Percentiles rank a stretch among this genome's conserved stretches.
Conservation (phyloP, 192 early-diverging fungal species). For the Rhizophagus clarus region DNA sequence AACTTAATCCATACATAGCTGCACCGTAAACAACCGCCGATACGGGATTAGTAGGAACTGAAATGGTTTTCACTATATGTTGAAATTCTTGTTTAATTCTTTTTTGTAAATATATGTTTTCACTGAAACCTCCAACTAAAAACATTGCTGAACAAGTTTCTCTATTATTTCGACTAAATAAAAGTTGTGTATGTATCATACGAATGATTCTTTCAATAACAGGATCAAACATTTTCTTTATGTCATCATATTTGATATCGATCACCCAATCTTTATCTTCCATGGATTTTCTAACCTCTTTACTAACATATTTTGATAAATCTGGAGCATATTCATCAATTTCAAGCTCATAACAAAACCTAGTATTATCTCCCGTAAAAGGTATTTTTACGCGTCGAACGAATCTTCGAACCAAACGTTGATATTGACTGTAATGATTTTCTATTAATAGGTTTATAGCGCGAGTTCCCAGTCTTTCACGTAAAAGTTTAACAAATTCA, state of each 20-base stretch:
- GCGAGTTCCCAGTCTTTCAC: constrained; percentile 44
- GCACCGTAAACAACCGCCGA: neutral
- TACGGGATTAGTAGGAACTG: neutral
- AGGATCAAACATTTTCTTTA: neutral
- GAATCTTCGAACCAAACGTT: neutral
- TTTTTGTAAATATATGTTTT: neutral
- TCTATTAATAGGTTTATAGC: constrained; percentile 38
- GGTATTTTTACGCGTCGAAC: neutral
- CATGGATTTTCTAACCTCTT: constrained; percentile 33
- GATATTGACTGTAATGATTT: constrained; percentile 22
- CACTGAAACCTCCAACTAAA: neutral
- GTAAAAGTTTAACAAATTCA: constrained; percentile 44
- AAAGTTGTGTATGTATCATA: neutral
- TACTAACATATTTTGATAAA: neutral
- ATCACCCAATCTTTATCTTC: constrained; percentile 47
- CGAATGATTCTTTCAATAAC: neutral
- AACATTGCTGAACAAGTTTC: neutral
- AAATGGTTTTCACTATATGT: neutral
- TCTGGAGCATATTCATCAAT: neutral
- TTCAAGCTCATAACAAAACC: neutral
- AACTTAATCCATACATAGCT: neutral
- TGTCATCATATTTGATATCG: constrained; percentile 41
- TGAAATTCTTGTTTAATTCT: neutral
- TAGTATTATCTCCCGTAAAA: neutral
- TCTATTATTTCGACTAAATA: neutral